Evolutionary conservation across 768 basidiomycete genomes (phyloP), one percentile per base, ranked within the genome.

Genomic region (Podaxis carcinomalis): DNA sequence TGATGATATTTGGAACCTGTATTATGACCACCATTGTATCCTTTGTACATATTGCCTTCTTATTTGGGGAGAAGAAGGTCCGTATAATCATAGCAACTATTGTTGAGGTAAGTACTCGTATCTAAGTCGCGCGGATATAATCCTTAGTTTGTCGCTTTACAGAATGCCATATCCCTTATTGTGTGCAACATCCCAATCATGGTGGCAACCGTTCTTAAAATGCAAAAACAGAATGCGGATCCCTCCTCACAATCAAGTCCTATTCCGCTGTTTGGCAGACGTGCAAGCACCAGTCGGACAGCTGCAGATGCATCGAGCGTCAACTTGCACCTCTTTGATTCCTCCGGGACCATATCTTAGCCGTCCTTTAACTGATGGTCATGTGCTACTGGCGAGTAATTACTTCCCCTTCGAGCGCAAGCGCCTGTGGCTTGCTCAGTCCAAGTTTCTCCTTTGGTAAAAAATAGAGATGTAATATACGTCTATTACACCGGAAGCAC

Each of bases 1-100:
- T 80, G 63, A 66, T 83, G 58, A 81, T 84, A 51, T 84, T 86
- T 67, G 83, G 84, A 7, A 77, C 84, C 10, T 82, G 81, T 56
- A 42, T 83, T 59, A 68, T 79, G 50, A 83, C 81, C 5, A 83
- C 78, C 5, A 66, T 79, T 36, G 76, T 77, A 16, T 77, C 78
- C 1, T 64, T 78, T 13, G 77, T 83, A 3, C 83, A 83, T 52
- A 78, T 78, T 0, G 67, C 72, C 21, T 75, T 76, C 62, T 77
- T 85, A 53, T 67, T 78, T 28, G 66, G 52, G 1, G 62, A 63
- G 11, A 69, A 70, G 19, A 72, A 71, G 5, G 62, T 63, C 9
- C 66, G 68, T 51, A 72, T 74, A 21, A 61, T 77, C 4, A 72
- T 79, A 39, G 70, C 77, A 0, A 80, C 77, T 4, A 57, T 80